Evolutionary conservation across 371 early-diverging fungal species (phyloP), one percentile per base, ranked within the genome.

Genomic region (Gilbertella persicaria): DNA sequence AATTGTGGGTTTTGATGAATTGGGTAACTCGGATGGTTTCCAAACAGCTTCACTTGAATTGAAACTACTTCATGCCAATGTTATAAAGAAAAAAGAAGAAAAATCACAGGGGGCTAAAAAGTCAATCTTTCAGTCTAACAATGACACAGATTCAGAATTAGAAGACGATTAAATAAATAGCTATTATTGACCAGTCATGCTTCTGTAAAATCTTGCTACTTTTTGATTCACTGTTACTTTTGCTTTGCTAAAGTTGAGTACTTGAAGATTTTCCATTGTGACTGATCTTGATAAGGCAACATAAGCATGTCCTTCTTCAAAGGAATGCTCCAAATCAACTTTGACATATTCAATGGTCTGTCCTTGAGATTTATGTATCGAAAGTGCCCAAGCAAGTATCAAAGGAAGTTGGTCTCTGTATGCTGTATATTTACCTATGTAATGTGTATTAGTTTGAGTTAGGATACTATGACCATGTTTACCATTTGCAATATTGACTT

Each of bases 1-100:
- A 38, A 60, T 98, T 28, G 79, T 96, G 55, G 97, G 98, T 0
- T 98, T 98, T 79, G 98, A 98, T 38, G 96, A 92, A 24, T 73
- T 98, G 8, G 95, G 96, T 13, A 91, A 90, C 61, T 84, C 82
- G 5, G 97, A 96, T 66, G 73, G 78, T 41, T 98, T 98, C 56
- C 73, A 82, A 29, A 96, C 95, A 2, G 69, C 83, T 6, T 50
- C 77, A 33, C 71, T 98, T 7, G 96, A 97, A 66, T 64, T 79
- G 40, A 82, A 97, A 29, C 71, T 95, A 42, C 66, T 69, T 20
- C 78, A 81, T 54, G 64, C 84, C 21, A 87, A 89, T 58, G 66
- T 61, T 17, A 50, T 61, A 7, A 63, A 55, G 45, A 67, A 58
- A 35, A 63, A 63, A 25, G 65, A 73, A 28, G 46, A 61, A 16